Percentiles rank a stretch among this genome's conserved stretches.
Conservation (phyloP, 306 rosid species). For the Dalbergia oliveri region DNA sequence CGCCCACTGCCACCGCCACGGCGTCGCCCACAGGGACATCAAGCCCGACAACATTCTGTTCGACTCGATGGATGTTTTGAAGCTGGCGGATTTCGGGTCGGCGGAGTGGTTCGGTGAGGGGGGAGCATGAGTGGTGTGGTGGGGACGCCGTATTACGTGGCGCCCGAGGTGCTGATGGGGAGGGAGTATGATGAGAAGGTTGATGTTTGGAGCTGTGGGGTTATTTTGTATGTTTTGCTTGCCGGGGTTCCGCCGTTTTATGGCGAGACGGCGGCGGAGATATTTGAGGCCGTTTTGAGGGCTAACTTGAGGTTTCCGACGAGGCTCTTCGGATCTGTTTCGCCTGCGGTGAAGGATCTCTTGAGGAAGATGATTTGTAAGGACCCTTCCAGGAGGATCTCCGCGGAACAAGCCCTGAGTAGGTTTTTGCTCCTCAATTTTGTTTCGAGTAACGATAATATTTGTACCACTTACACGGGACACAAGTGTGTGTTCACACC, state of each 20-base stretch:
- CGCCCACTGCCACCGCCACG: conserved; percentile 73
- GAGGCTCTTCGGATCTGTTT: conserved; percentile 70
- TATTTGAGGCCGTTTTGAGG: conserved; percentile 78
- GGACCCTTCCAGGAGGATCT: conserved; percentile 70
- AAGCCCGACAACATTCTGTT: conserved; percentile 80
- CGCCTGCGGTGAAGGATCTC: conserved; percentile 82
- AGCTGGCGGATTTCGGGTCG: conserved; percentile 87
- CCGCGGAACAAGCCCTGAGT: conserved; percentile 88
- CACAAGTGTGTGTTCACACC: no score
- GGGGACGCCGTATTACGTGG: conserved; percentile 92
- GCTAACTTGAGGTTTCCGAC: conserved; percentile 84
- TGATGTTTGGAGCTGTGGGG: conserved; percentile 90
- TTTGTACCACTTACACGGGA: no score
- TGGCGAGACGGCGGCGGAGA: conserved; percentile 72
- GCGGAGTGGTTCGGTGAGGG: conserved; percentile 78
- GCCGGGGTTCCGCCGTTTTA: conserved; percentile 86
- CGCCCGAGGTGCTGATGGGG: conserved; percentile 88
- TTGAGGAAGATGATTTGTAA: conserved; percentile 85
- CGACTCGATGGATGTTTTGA: conserved; percentile 60
- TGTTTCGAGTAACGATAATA: no score
- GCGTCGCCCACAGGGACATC: conserved; percentile 79
- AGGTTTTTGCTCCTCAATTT: conserved; percentile 26
- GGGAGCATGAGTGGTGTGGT: conserved; percentile 68
- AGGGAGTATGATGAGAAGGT: conserved; percentile 72
- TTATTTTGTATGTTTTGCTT: conserved; percentile 78